Evolutionary conservation across 352 stramenopile species (phyloP).

Genomic region (Pythium chondricola): DNA sequence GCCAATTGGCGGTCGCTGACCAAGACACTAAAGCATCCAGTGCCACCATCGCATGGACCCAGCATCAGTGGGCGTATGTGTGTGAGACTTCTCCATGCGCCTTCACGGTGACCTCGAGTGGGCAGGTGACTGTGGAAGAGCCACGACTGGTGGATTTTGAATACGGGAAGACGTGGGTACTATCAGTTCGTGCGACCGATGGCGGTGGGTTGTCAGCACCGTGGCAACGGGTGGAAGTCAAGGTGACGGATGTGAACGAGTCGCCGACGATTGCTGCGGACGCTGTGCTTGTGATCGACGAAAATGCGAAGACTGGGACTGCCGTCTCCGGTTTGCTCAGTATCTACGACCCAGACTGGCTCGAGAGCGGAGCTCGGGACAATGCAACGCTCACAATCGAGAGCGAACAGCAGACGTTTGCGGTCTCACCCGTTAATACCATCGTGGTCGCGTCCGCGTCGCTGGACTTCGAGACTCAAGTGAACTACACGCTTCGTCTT

Average conservation of each 20-base stretch:
- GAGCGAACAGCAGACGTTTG: not conserved
- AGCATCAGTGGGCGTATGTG: constrained; percentile 18
- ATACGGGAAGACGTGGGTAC: constrained; percentile 3
- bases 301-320: constrained; percentile 12
- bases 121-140: constrained; percentile 11
- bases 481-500: constrained; percentile 9
- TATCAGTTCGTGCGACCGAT: constrained; percentile 16
- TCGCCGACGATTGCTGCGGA: constrained; percentile 4
- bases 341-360: constrained; percentile 19
- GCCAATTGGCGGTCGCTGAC: constrained; percentile 14
- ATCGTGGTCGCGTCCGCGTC: not conserved
- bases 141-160: constrained; percentile 19
- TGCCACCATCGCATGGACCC: constrained; percentile 4
- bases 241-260: constrained; percentile 22
- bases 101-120: constrained; percentile 3
- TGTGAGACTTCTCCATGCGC: not conserved
- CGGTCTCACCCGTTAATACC: not conserved
- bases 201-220: constrained; percentile 10
- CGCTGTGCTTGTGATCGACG: constrained; percentile 11
- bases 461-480: constrained; percentile 17
- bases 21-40: constrained; percentile 8
- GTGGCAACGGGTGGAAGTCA: constrained; percentile 17
- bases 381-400: not conserved
- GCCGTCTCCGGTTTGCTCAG: not conserved
- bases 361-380: constrained; percentile 8